Evolutionary conservation across 257 asterid genomes (phyloP), one percentile per base, ranked within the genome.

Genomic region (Salvia hispanica): DNA sequence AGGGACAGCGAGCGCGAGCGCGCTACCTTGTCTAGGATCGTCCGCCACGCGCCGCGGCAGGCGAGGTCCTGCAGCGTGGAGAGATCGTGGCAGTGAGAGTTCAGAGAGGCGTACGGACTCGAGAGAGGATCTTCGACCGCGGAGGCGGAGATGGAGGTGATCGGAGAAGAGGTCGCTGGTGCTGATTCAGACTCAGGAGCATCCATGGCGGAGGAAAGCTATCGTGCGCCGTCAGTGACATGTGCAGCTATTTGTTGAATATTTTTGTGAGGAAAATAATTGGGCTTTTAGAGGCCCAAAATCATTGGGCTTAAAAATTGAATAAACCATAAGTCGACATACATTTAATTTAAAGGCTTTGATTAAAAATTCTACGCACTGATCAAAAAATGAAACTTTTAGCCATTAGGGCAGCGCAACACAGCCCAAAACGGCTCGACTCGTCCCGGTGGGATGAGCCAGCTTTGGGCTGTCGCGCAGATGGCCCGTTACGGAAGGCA

Each of bases 1-100:
- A 90, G 88, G 11, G 89, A 80, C 8, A 81, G 96, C 7, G 97
- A 88, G 2, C 99, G 89, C 21, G 97, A 92, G 75, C 88, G 89
- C 16, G 91, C 88, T 56, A 93, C 85, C 79, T 88, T 90, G 84
- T 91, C 96, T 52, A 93, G 85, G 72, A 93, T 70, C 0, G 99
- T 85, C 46, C 88, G 88, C 97, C 97, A 93, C 72, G 95, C 84
- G 81, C 99, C 99, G 31, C 97, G 90, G 77, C 86, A 80, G 5
- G 99, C 95, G 60, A 90, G 95, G 81, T 90, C 97, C 66, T 90
- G 92, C 53, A 93, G 89, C 46, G 77, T 15, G 67, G 84, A 79
- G 58, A 90, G 95, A 3, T 88, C 95, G 77, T 81, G 87, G 82
- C 97, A 90, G 70, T 86, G 79, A 64, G 91, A 76, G 81, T 93